phyloP scores from a whole-genome alignment of 2,329 filamentous ascomycete species.

The Fusarium longipes region DNA sequence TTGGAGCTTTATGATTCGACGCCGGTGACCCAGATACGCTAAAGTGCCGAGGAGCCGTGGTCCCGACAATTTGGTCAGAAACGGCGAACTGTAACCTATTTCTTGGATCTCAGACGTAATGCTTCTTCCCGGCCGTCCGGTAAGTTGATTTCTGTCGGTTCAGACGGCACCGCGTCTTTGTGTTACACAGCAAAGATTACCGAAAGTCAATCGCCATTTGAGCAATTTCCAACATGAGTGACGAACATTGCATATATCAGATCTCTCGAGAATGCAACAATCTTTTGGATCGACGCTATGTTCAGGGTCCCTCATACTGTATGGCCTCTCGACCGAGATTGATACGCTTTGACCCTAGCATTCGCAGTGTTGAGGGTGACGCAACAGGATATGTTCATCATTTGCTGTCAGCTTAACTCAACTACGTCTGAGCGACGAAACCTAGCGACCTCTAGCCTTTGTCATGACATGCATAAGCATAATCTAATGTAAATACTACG shows the following conservation, averaged over 20 bases:
- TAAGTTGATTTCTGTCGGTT: not conserved
- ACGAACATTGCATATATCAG: not conserved
- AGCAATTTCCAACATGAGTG: not conserved
- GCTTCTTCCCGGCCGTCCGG: not conserved
- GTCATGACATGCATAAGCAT: not conserved
- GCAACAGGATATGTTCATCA: not conserved
- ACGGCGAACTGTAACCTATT: not conserved
- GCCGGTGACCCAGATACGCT: not conserved
- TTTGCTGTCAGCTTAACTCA: not conserved
- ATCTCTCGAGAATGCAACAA: not conserved
- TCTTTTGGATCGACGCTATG: not conserved
- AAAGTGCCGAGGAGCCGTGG: constrained; percentile 5
- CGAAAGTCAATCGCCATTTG: not conserved
- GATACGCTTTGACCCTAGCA: not conserved
- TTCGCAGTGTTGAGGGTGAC: not conserved
- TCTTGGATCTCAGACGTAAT: not conserved
- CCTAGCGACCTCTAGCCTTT: too few species aligned
- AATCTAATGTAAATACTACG: not conserved
- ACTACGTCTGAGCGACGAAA: not conserved
- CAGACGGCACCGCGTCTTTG: not conserved
- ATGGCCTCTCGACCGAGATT: not conserved
- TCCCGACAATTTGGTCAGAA: not conserved
- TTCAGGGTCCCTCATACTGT: accelerated
- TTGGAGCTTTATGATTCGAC: not conserved
- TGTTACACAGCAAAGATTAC: accelerated